Conservation (phyloP, 768 basidiomycete genomes). For the Lyophyllum atratum region DNA sequence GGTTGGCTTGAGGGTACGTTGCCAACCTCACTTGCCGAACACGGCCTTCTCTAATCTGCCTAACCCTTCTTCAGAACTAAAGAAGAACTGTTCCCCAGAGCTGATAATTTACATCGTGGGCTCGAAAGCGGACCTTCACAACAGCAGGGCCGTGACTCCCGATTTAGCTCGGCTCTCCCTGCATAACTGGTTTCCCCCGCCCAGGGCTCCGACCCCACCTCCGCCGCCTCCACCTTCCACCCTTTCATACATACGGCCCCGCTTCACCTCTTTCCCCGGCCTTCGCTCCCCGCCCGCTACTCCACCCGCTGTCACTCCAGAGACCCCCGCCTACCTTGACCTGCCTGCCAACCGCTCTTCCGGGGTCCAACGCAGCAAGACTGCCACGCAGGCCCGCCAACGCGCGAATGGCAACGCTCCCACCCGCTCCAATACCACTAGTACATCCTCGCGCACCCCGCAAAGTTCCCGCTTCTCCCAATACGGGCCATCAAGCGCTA, state of each 20-base stretch:
- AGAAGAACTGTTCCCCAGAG: conserved; percentile 87
- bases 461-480: conserved; percentile 63
- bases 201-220: conserved; percentile 65
- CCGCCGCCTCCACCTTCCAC: conserved; percentile 65
- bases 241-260: conserved; percentile 75
- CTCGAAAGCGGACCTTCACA: conserved; percentile 82
- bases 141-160: conserved; percentile 73
- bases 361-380: conserved; percentile 54
- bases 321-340: conserved; percentile 65
- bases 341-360: conserved; percentile 54
- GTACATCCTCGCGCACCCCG: conserved; percentile 42
- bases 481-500: conserved; percentile 50
- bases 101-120: conserved; percentile 95
- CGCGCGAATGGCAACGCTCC: conserved; percentile 41
- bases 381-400: conserved; percentile 45
- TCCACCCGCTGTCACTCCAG: conserved; percentile 49
- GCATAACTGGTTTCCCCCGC: conserved; percentile 88
- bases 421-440: conserved; percentile 53
- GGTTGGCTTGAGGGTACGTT: conserved; percentile 86
- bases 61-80: conserved; percentile 60
- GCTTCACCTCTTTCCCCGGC: conserved; percentile 73
- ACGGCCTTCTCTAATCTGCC: conserved; percentile 13
- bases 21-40: conserved; percentile 18
- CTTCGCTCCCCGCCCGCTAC: conserved; percentile 59
- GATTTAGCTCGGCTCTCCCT: conserved; percentile 84